Percentiles rank a stretch among this genome's conserved stretches.
Evolutionary conservation across 139 green algal genomes (phyloP).

Genomic region (Edaphochlamys debaryana): DNA sequence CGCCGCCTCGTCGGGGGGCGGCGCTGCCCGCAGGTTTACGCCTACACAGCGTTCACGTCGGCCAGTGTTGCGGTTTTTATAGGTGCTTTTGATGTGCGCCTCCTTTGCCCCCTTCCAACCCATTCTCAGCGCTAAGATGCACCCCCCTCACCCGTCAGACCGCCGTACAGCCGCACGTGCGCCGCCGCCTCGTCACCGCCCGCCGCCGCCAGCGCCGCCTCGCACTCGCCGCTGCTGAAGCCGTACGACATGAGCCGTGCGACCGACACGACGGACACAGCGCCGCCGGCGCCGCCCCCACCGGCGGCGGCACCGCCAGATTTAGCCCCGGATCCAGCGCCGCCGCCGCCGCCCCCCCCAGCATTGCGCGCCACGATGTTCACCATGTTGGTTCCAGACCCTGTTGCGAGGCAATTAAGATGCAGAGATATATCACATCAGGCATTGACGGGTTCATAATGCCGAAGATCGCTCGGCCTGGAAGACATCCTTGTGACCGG

Average conservation of each 20-base stretch:
- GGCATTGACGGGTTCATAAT: no score
- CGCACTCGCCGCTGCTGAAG: slow-evolving; percentile 49
- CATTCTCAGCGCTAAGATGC: no score
- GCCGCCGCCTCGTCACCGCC: slow-evolving; percentile 59
- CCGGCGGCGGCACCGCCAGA: no score
- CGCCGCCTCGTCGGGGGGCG: neutral
- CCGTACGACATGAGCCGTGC: slow-evolving; percentile 52
- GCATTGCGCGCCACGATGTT: slow-evolving; percentile 10
- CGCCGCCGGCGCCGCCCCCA: neutral
- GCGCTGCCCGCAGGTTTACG: neutral
- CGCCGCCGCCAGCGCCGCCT: slow-evolving; percentile 50
- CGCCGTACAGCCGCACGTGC: slow-evolving; percentile 49
- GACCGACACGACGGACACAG: slow-evolving; percentile 3
- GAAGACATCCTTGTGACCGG: no score
- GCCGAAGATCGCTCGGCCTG: no score
- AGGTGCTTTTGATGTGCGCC: no score
- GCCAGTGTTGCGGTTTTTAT: no score
- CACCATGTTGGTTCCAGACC: slow-evolving; percentile 33
- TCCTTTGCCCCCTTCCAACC: no score
- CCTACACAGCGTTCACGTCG: no score
- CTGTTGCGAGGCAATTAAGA: no score
- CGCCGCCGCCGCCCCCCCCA: neutral
- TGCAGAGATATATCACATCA: no score
- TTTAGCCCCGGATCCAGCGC: no score
- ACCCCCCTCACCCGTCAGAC: slow-evolving; percentile 45